Evolutionary conservation across 1,284 basidiomycete genomes (phyloP), one percentile per base, ranked within the genome.

Genomic region (Lignosus rhinocerotis): DNA sequence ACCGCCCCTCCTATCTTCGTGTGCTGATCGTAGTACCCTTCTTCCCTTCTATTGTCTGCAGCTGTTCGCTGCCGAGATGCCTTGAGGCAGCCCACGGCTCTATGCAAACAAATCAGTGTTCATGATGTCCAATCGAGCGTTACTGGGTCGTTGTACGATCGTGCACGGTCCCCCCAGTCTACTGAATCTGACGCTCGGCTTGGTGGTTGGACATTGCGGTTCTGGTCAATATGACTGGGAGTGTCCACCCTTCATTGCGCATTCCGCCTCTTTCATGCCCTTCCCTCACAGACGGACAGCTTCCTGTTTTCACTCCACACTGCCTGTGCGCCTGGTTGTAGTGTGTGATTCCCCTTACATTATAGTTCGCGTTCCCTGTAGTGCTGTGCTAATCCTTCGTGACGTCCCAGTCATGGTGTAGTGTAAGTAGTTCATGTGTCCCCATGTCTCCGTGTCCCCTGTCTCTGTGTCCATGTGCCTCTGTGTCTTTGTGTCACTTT

Each of bases 31-130:
- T 38, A 21, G 21, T 38, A 21, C 30, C 25, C 19, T 6, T 46
- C 21, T 31, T 31, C 11, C 14, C 16, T n/a, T 47, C 16, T 34
- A 19, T 14, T 7, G 21, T 36, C 41, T 19, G 43, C 47, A 68
- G 67, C 54, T 68, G 32, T 68, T 68, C 52, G 60, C 65, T 47
- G 67, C 67, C 10, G 67, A 68, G 49, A 62, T 62, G 64, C 67
- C 67, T 2, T 67, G 60, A 65, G 16, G 10, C 44, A 7, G 16
- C 21, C 33, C 33, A 17, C 30, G 30, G 50, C 11, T 36, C n/a
- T 17, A 7, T 32, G 42, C 17, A n/a, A 12, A 25, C 25, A 46
- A 36, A 10, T 3, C 14, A 12, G 8, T 10, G 41, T 19, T 7
- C 41, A 17, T 25, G 25, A 4, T 25, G 25, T 25, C 4, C 25